Evolutionary conservation across 2,329 filamentous ascomycete genomes (phyloP), one percentile per base, ranked within the genome.

Genomic region (Nothophoma quercina): DNA sequence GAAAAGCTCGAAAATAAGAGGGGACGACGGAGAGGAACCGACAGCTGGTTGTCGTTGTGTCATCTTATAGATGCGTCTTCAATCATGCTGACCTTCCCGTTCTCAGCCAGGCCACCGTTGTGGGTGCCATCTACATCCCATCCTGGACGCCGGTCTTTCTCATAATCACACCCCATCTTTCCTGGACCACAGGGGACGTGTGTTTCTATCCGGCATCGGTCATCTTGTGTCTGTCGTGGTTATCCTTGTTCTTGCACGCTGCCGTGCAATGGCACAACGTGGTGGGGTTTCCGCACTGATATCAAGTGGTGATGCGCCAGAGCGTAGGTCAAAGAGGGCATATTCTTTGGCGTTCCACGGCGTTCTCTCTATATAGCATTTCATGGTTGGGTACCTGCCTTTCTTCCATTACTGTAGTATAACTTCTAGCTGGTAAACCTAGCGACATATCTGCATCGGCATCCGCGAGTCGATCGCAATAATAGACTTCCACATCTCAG

Each of bases 41-140:
- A 70, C 69, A 43, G 81, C 85, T 29, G 81, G 85, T 15, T 89
- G 87, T 69, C 81, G 86, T 58, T 89, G 87, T 70, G 78, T 87
- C 45, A 85, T 89, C 55, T 75, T 87, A 71, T 88, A 76, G 75
- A 28, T 15, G 29, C 18, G 16, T 15, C 26, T 16, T 28, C 25
- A 41, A 7, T 15, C 22, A 25, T 45, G 40, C 57, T 39, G 23
- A 50, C 38, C 22, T 15, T 30, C 33, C 34, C 2, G 23, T 23
- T 19, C 25, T 30, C 25, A 41, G 34, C 38, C 19, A 35, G 5
- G 5, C 18, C 36, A 39, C 36, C 12, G 16, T 16, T 21, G 23
- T 15, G 13, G 23, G 10, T 30, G n/a, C 10, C 18, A 4, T 13
- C 7, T n/a, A 26, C 19, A 16, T 13, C 10, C 35, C 3, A 8